A percentile compares a stretch with the other conserved stretches of the same genome.
phyloP scores from a whole-genome alignment of 805 yeast genomes.

The Teunomyces barrocoloradensis region DNA sequence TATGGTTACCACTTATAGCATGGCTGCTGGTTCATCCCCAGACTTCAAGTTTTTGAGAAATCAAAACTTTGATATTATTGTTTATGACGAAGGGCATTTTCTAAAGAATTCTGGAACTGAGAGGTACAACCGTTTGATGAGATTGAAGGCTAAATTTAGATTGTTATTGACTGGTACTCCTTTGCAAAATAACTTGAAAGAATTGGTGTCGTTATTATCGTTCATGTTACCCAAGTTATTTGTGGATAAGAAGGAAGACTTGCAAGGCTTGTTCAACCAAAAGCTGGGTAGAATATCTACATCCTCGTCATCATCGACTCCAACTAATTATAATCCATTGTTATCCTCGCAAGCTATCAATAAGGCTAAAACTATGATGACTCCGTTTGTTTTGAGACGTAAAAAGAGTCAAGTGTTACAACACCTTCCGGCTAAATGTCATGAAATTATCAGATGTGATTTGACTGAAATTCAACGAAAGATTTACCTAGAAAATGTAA shows the following conservation, averaged over 20 bases:
- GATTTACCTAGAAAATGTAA: constrained; percentile 63
- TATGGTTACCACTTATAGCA: constrained; percentile 87
- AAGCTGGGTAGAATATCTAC: constrained; percentile 66
- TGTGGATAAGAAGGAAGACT: constrained; percentile 75
- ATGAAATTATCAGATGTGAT: constrained; percentile 62
- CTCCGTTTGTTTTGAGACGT: constrained; percentile 92
- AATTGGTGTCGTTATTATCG: constrained; percentile 83
- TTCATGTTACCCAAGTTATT: constrained; percentile 86
- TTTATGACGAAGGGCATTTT: constrained; percentile 98
- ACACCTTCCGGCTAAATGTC: constrained; percentile 79
- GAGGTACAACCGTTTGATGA: constrained; percentile 84
- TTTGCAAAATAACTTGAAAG: constrained; percentile 86
- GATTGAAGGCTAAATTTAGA: constrained; percentile 78
- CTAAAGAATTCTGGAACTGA: constrained; percentile 86
- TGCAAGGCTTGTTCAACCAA: constrained; percentile 82
- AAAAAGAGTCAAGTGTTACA: constrained; percentile 88
- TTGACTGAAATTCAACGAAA: constrained; percentile 52
- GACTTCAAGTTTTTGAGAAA: constrained; percentile 78
- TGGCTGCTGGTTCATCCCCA: constrained; percentile 82
- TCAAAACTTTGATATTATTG: constrained; percentile 78
- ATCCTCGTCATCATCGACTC: constrained; percentile 26
- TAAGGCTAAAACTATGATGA: constrained; percentile 97
- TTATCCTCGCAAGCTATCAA: constrained; percentile 87
- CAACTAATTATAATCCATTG: constrained; percentile 66
- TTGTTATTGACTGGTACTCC: constrained; percentile 95